A percentile compares a stretch with the other conserved stretches of the same genome.
phyloP scores from a whole-genome alignment of 352 stramenopile genomes.

The Pythium rishiriense region DNA sequence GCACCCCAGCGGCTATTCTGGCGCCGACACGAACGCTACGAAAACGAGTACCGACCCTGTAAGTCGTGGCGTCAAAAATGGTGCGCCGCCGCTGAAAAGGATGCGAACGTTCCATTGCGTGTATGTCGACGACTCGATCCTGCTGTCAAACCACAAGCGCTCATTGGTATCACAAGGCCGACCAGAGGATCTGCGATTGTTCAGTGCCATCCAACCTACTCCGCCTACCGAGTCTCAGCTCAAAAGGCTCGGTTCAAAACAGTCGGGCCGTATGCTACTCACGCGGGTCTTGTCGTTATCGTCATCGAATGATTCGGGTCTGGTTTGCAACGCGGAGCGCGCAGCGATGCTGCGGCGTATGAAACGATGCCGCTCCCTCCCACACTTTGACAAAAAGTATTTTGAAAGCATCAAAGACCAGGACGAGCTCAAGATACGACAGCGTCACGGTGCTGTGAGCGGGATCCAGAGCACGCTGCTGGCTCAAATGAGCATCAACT shows the following conservation, averaged over 20 bases:
- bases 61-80: neutral
- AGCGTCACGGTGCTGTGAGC: slow-evolving; percentile 2
- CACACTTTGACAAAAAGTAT: slow-evolving; percentile 41
- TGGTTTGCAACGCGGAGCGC: neutral
- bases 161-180: neutral
- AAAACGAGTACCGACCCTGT: neutral
- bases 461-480: slow-evolving; percentile 36
- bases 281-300: slow-evolving; percentile 5
- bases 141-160: neutral
- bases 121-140: neutral
- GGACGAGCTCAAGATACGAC: slow-evolving; percentile 22
- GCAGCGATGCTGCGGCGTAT: slow-evolving; percentile 28
- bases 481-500: slow-evolving; percentile 39
- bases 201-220: neutral
- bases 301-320: neutral
- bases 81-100: neutral
- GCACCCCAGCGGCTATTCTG: neutral
- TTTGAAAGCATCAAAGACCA: slow-evolving; percentile 36
- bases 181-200: neutral
- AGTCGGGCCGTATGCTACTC: slow-evolving; percentile 14
- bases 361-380: slow-evolving; percentile 48
- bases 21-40: neutral
- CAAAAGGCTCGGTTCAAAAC: slow-evolving; percentile 17
- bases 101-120: neutral
- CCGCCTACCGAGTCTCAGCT: slow-evolving; percentile 4